phyloP scores from a whole-genome alignment of 495 filamentous ascomycete species.

The Aspergillus biplanus region DNA sequence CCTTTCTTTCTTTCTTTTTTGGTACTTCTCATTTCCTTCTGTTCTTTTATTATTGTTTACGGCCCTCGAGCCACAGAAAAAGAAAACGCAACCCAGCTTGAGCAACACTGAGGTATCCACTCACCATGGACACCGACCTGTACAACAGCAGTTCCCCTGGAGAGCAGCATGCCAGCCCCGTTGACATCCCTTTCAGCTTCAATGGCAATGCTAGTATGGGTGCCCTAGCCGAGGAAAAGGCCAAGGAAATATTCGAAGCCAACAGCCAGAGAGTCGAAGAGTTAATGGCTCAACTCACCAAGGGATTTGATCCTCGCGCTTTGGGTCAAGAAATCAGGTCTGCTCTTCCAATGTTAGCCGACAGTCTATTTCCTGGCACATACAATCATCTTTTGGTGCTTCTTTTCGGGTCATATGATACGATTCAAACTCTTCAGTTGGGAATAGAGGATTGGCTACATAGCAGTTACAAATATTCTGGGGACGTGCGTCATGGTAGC shows the following conservation, averaged over 20 bases:
- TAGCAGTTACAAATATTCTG: conserved; percentile 12
- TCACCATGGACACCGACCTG: no score
- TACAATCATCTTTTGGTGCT: conserved; percentile 31
- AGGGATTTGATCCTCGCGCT: conserved; percentile 28
- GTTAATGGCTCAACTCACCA: conserved; percentile 25
- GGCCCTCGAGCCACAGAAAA: no score
- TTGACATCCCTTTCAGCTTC: conserved; percentile 21
- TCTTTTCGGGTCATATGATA: conserved; percentile 18
- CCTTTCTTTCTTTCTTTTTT: no score
- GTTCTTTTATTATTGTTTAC: no score
- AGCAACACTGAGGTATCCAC: no score
- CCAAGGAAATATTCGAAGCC: conserved; percentile 17
- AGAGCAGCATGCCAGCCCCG: neutral
- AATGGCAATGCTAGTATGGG: neutral
- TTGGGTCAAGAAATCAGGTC: conserved; percentile 20
- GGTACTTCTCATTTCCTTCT: no score
- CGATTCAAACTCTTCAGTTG: conserved; percentile 23
- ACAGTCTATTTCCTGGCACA: conserved; percentile 26
- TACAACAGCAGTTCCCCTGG: no score
- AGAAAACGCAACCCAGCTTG: no score
- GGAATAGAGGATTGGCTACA: conserved; percentile 23
- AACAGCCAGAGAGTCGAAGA: conserved; percentile 20
- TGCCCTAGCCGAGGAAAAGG: conserved; percentile 20
- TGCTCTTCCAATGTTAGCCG: conserved; percentile 16
- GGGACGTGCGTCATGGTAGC: conserved; percentile 5